A percentile compares a stretch with the other conserved stretches of the same genome.
phyloP scores from a whole-genome alignment of 106 monocot species.

The Chionographis japonica region DNA sequence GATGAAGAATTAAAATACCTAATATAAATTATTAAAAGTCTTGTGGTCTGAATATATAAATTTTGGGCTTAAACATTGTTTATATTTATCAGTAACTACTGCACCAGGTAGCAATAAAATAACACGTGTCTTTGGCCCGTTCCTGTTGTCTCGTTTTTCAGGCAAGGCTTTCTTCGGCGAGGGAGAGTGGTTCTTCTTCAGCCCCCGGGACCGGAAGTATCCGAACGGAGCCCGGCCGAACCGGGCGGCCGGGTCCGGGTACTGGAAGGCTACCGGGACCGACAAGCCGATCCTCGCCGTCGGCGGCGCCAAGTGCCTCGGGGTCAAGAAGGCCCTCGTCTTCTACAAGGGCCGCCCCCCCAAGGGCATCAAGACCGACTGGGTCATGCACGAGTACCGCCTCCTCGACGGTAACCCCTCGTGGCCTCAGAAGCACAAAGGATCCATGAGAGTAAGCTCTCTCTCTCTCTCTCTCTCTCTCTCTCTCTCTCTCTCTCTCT shows the following conservation, averaged over 20 bases:
- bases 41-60: too few species aligned
- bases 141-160: not conserved
- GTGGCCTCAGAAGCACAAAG: not conserved
- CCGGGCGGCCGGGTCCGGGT: slow-evolving; percentile 3
- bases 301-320: slow-evolving; percentile 2
- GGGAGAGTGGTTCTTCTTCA: slow-evolving; percentile 15
- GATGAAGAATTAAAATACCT: too few species aligned
- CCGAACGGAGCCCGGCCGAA: slow-evolving; percentile 7
- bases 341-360: slow-evolving; percentile 11
- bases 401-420: slow-evolving; percentile 4
- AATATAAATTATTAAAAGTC: too few species aligned
- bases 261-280: slow-evolving; percentile 12
- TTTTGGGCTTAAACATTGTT: too few species aligned
- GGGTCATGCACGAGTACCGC: slow-evolving; percentile 57
- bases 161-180: slow-evolving; percentile 8
- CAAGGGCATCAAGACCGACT: slow-evolving; percentile 23
- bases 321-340: slow-evolving; percentile 10
- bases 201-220: slow-evolving; percentile 10
- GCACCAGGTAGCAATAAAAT: too few species aligned
- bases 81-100: too few species aligned
- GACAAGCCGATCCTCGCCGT: slow-evolving; percentile 8
- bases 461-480: not conserved
- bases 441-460: slow-evolving; percentile 1
- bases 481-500: not conserved
- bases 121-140: too few species aligned